Conservation (phyloP, 2,329 filamentous ascomycete species). For the Aspergillus japonicus region DNA sequence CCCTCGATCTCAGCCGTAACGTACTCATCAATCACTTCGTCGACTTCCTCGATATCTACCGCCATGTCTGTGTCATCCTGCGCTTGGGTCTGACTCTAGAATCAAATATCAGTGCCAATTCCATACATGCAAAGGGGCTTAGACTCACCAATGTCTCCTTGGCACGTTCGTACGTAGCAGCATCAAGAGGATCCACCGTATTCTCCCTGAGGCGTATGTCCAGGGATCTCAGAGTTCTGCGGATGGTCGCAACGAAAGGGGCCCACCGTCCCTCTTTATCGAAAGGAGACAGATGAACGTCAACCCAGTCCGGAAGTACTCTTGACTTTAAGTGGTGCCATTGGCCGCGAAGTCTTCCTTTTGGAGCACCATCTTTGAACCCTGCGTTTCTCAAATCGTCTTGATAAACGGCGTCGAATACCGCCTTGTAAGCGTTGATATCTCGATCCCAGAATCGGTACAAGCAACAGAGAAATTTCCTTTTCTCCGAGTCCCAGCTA, state of each 20-base stretch:
- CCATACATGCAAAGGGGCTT: not conserved
- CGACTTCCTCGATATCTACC: not conserved
- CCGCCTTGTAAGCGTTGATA: conserved; percentile 7
- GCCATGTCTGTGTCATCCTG: not conserved
- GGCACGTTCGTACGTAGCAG: not conserved
- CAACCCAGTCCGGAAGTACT: conserved; percentile 21
- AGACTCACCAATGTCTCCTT: not conserved
- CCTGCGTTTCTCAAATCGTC: conserved; percentile 21
- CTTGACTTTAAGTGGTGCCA: conserved; percentile 21
- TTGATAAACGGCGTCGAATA: conserved; percentile 32
- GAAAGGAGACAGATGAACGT: conserved; percentile 26
- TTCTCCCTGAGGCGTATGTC: conserved; percentile 10
- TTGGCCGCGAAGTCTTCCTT: conserved; percentile 19
- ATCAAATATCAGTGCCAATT: not conserved
- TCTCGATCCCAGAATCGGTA: conserved; percentile 24
- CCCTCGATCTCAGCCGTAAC: not conserved
- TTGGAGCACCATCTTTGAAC: conserved; percentile 14
- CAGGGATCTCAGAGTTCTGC: conserved; percentile 8
- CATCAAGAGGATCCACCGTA: conserved; percentile 14
- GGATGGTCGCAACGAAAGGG: conserved; percentile 14
- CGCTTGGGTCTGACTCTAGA: not conserved
- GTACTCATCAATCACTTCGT: not conserved
- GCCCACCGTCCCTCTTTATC: conserved; percentile 17
- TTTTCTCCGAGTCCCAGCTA: not conserved
- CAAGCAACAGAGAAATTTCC: conserved; percentile 20